phyloP scores from a whole-genome alignment of 805 yeast species.

The Metschnikowia santaceciliae region DNA sequence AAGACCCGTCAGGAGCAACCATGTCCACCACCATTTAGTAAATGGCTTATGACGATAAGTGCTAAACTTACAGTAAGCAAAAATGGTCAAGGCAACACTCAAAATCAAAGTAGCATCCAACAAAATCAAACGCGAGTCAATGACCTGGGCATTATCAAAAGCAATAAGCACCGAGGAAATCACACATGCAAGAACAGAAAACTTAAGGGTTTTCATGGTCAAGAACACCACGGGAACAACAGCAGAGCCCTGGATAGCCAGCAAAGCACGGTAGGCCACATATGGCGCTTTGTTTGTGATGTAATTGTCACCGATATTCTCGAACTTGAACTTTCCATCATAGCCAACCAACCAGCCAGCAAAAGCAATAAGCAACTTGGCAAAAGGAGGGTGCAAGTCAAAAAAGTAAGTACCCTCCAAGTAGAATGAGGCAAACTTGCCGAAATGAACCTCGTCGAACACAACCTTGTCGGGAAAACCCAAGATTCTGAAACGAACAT shows the following conservation, averaged over 20 bases:
- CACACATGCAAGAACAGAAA: constrained; percentile 73
- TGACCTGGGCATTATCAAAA: constrained; percentile 85
- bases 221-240: constrained; percentile 81
- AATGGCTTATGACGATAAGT: constrained; percentile 64
- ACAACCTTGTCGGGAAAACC: constrained; percentile 72
- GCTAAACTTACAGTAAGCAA: constrained; percentile 74
- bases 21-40: constrained; percentile 72
- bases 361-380: constrained; percentile 84
- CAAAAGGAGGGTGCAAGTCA: constrained; percentile 98
- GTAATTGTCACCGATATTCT: constrained; percentile 81
- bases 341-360: constrained; percentile 89
- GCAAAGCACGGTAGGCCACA: constrained; percentile 72
- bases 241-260: constrained; percentile 76
- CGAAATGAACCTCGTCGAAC: constrained; percentile 85
- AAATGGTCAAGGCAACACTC: constrained; percentile 77
- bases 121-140: constrained; percentile 85
- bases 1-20: constrained; percentile 83
- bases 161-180: constrained; percentile 72
- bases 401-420: constrained; percentile 88
- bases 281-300: constrained; percentile 79
- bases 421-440: constrained; percentile 81
- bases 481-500: constrained; percentile 57
- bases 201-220: constrained; percentile 82
- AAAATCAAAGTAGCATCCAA: constrained; percentile 86
- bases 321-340: constrained; percentile 89